Conservation (phyloP, 2,329 filamentous ascomycete species). For the Exophiala xenobiotica region DNA sequence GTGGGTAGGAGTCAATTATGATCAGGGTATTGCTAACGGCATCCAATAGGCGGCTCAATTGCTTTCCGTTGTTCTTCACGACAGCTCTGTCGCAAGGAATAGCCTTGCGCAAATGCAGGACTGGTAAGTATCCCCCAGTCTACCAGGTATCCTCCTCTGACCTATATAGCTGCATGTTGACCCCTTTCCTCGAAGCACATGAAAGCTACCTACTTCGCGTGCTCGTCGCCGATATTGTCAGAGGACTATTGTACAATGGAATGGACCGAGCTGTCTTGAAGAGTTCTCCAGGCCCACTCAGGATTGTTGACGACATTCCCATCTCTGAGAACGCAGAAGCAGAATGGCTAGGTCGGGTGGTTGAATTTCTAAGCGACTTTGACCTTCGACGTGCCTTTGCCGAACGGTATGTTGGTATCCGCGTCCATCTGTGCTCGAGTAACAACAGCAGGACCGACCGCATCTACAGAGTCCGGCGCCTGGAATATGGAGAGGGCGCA, state of each 20-base stretch:
- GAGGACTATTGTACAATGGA: constrained; percentile 16
- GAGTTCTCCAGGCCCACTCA: not conserved
- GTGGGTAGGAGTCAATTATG: not conserved
- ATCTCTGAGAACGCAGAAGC: constrained; percentile 4
- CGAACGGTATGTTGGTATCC: constrained; percentile 1
- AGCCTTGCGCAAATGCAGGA: constrained; percentile 1
- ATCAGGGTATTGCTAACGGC: not conserved
- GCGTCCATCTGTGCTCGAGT: not conserved
- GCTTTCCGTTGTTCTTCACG: constrained; percentile 12
- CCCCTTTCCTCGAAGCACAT: constrained; percentile 7
- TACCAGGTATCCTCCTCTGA: constrained; percentile 3
- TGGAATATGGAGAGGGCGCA: constrained; percentile 6
- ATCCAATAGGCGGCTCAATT: constrained; percentile 11
- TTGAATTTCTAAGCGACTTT: constrained; percentile 14
- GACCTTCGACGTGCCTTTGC: constrained; percentile 3
- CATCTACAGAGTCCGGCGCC: constrained; percentile 12
- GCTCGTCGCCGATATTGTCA: constrained; percentile 24
- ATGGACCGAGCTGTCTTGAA: constrained; percentile 7
- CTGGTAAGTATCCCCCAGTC: constrained; percentile 1
- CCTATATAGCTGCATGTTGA: constrained; percentile 6
- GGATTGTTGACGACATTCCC: constrained; percentile 9
- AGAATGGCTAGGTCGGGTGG: constrained; percentile 14
- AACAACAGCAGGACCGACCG: constrained; percentile 8
- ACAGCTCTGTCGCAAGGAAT: not conserved
- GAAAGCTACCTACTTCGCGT: constrained; percentile 19